A percentile compares a stretch with the other conserved stretches of the same genome.
phyloP scores from a whole-genome alignment of 1,284 basidiomycete species.

The Salmacisia buchloeana region DNA sequence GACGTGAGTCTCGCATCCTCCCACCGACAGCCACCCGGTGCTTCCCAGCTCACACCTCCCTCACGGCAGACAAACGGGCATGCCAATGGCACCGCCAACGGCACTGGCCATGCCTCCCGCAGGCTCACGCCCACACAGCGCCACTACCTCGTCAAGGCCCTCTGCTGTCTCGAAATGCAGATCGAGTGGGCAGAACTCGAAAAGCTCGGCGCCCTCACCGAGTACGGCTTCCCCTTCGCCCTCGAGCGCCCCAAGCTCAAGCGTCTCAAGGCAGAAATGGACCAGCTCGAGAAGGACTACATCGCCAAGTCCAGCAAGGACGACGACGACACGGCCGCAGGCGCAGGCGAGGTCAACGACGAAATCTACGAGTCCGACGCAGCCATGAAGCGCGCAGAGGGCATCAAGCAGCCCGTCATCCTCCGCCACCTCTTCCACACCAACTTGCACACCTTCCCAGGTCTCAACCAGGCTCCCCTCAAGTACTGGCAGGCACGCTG shows the following conservation, averaged over 20 bases:
- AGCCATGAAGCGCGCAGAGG: slow-evolving; percentile 9
- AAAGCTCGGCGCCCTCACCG: slow-evolving; percentile 6
- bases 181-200: slow-evolving; percentile 14
- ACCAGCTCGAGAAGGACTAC: slow-evolving; percentile 12
- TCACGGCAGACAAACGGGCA: slow-evolving; percentile 1
- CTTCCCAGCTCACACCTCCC: neutral
- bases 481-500: slow-evolving; percentile 17
- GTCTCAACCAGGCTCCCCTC: slow-evolving; percentile 15
- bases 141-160: slow-evolving; percentile 17
- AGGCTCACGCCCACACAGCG: slow-evolving; percentile 12
- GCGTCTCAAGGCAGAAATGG: neutral
- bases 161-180: slow-evolving; percentile 14
- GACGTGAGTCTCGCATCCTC: no score
- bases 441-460: slow-evolving; percentile 16
- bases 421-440: slow-evolving; percentile 18
- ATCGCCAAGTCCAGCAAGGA: neutral
- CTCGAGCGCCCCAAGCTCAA: slow-evolving; percentile 6
- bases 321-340: neutral
- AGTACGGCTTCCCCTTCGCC: slow-evolving; percentile 11
- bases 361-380: neutral
- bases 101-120: neutral
- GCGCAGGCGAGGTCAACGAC: slow-evolving; percentile 8
- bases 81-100: neutral
- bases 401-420: slow-evolving; percentile 11
- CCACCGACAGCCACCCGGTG: neutral